Base-by-base conservation (phyloP, 1,284 basidiomycete genomes). In the Sporisorium reilianum region DNA sequence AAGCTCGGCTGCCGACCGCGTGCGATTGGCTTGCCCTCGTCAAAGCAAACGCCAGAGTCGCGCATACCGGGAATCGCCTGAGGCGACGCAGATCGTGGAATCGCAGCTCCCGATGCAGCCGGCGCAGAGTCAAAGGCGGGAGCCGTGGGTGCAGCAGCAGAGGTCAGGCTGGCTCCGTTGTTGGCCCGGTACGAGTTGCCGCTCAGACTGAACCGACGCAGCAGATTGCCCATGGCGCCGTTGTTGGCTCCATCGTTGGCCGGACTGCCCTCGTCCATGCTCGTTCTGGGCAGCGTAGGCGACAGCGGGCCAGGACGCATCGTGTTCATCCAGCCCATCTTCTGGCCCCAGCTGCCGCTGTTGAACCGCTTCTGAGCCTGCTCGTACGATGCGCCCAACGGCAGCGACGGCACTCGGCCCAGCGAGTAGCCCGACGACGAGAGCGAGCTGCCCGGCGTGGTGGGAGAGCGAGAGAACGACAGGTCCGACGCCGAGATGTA, bases 291-390 rank as follows among this genome's bases (percentile, higher is more conserved):
- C 10, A 74, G 54, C 25, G 71, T 51, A n/a, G 71, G 71, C 9
- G 71, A 74, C 30, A 74, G 65, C 9, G 71, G 71, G 20, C 65
- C 65, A 22, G 71, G 38, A 6, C 71, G 56, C 71, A 74, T 68
- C 1, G 57, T 65, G 58, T 55, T 64, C 65, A 74, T 74, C 69
- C 70, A 75, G 44, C 68, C 65, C 48, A 69, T 61, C 54, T 70
- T 75, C 41, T 69, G 71, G 20, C 63, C 61, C 73, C 73, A 75
- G 55, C 73, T 75, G 46, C 73, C 73, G 62, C 73, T 75, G 55
- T 75, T 58, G 64, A 77, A 70, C 30, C 75, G 44, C 71, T 77
- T 77, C 44, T 74, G 75, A n/a, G 75, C 75, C 46, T 70, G 71
- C 55, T 77, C 75, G 59, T 77, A 77, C 36, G 70, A 74, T 0